Conservation (phyloP, 169 alveolate species). For the Ichthyophthirius multifiliis region DNA sequence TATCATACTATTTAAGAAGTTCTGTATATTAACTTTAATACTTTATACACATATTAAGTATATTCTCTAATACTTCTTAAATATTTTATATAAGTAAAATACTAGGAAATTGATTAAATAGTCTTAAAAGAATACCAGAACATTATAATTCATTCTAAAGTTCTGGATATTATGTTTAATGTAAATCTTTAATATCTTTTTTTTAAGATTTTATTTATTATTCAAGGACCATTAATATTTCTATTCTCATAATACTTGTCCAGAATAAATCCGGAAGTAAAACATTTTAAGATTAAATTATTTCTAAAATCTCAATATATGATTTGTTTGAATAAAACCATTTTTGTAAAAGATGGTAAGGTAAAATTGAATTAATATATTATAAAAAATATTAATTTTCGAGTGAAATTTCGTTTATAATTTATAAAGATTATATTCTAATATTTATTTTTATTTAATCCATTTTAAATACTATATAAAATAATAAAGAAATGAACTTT, state of each 20-base stretch:
- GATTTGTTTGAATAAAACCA: not conserved
- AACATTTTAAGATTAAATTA: not conserved
- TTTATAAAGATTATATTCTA: not conserved
- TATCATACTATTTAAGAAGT: too few relatives aligned
- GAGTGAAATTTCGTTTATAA: not conserved
- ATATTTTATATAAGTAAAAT: too few relatives aligned
- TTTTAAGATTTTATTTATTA: not conserved
- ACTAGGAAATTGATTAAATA: not conserved
- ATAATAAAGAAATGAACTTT: not conserved
- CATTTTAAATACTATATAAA: not conserved
- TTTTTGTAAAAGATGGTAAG: not conserved
- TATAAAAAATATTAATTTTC: not conserved
- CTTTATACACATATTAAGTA: too few relatives aligned
- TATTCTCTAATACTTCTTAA: too few relatives aligned
- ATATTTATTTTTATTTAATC: not conserved
- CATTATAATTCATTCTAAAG: not conserved
- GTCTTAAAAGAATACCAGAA: not conserved
- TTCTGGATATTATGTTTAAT: not conserved
- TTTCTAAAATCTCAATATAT: not conserved
- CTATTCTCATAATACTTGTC: not conserved
- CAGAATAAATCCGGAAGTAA: not conserved
- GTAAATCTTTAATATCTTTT: not conserved
- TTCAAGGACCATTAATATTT: not conserved
- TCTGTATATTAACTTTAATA: too few relatives aligned
- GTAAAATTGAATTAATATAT: not conserved